Evolutionary conservation across 2,329 filamentous ascomycete species (phyloP).

Genomic region (Calonectria honghensis): DNA sequence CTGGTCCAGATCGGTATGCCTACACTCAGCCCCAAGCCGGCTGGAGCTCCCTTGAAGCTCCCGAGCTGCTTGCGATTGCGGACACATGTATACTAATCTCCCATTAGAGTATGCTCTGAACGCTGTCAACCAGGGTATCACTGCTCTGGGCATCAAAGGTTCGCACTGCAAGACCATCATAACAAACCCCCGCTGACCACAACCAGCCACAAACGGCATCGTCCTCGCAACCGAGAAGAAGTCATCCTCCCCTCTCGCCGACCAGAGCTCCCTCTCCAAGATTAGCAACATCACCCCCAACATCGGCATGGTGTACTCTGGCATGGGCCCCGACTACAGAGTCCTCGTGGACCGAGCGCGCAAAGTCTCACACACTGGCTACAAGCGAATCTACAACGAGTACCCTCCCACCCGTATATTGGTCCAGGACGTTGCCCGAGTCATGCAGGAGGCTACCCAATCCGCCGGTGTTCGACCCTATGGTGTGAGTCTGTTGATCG

Average conservation of each 20-base stretch:
- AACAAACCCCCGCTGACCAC: slow-evolving; percentile 47
- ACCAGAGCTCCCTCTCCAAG: slow-evolving; percentile 95
- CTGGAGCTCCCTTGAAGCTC: slow-evolving; percentile 7
- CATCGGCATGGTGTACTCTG: slow-evolving; percentile 99
- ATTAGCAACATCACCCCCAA: slow-evolving; percentile 98
- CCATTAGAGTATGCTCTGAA: slow-evolving; percentile 96
- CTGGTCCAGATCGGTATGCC: slow-evolving; percentile 93
- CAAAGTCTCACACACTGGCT: slow-evolving; percentile 97
- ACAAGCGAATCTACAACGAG: slow-evolving; percentile 99
- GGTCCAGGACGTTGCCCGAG: slow-evolving; percentile 96
- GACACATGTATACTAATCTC: slow-evolving; percentile 44
- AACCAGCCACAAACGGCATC: slow-evolving; percentile 94
- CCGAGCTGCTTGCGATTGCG: not conserved
- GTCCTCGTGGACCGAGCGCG: slow-evolving; percentile 98
- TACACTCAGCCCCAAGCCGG: slow-evolving; percentile 1
- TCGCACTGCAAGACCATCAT: slow-evolving; percentile 53
- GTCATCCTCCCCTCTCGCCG: slow-evolving; percentile 97
- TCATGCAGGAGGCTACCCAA: slow-evolving; percentile 99
- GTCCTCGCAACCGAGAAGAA: slow-evolving; percentile 99
- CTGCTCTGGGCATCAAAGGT: slow-evolving; percentile 99
- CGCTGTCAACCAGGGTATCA: slow-evolving; percentile 99
- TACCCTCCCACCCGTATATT: slow-evolving; percentile 99
- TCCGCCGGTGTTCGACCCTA: slow-evolving; percentile 98
- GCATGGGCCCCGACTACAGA: slow-evolving; percentile 99
- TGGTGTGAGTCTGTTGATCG: slow-evolving; percentile 95